Base-by-base conservation (phyloP, 345 rosid genomes). In the Bruguiera parviflora region DNA sequence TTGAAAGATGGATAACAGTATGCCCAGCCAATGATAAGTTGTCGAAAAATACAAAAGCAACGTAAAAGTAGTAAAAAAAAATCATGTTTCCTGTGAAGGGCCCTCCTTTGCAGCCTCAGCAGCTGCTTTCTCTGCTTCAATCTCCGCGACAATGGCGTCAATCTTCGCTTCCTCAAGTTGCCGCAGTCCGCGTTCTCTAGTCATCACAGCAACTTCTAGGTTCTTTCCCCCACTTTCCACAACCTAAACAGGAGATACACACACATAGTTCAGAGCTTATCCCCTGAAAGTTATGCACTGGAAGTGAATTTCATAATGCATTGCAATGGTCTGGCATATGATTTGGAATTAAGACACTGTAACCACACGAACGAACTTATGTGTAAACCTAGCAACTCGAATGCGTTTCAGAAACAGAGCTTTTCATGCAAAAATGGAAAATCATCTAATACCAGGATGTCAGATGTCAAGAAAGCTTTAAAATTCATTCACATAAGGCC, bases 211-310 rank as follows among this genome's bases (percentile, higher is more conserved):
- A 62, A 91, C 79, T 83, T 94, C 96, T 60, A 91, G 89, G 87
- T 91, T 94, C 89, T 94, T 91, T 27, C 98, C 98, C 9, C 97
- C 97, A 53, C 96, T 94, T 83, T 94, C 98, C 22, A 91, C 96
- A 56, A 89, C 97, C 98, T 94, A 70, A 35, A 35, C 37, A 58
- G 43, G 20, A 15, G 27, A 66, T 31, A 8, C 18, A 16, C 35
- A 53, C 21, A 43, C 16, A 35, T 52, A 2, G 28, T 21, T 19
- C 60, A 51, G n/a, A 33, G 9, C 24, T 58, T 16, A 5, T 13
- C 47, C 18, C 43, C 29, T 8, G n/a, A 3, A 35, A 35, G 8
- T 6, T 35, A 35, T 5, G 39, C 39, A 35, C 39, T 6, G 39
- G 8, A 35, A 35, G 39, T 35, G 8, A 35, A 35, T 35, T 35